Evolutionary conservation across 306 rosid genomes (phyloP).

Genomic region (Fragaria iinumae): DNA sequence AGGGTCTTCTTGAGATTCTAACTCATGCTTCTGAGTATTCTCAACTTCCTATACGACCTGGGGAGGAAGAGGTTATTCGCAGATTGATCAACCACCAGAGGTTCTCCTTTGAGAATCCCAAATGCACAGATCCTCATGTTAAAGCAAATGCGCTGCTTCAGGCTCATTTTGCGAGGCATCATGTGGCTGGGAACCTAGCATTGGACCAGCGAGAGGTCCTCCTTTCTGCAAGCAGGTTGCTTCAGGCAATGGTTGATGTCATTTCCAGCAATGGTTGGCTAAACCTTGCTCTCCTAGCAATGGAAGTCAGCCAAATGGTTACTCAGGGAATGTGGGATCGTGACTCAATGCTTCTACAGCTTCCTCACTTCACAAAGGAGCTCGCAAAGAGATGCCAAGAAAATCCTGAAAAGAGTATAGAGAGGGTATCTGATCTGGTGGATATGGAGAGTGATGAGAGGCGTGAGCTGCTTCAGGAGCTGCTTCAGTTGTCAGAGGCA

Average conservation of each 20-base stretch:
- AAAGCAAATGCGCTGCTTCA: slow-evolving; percentile 91
- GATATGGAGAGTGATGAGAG: slow-evolving; percentile 90
- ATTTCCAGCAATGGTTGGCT: slow-evolving; percentile 96
- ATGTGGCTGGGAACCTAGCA: slow-evolving; percentile 70
- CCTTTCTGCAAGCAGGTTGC: slow-evolving; percentile 78
- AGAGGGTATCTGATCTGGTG: slow-evolving; percentile 80
- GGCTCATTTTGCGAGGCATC: slow-evolving; percentile 92
- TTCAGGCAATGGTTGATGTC: slow-evolving; percentile 98
- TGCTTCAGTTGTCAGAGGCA: slow-evolving; percentile 72
- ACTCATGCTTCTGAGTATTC: slow-evolving; percentile 91
- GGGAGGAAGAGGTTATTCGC: slow-evolving; percentile 85
- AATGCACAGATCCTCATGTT: slow-evolving; percentile 80
- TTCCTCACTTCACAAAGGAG: slow-evolving; percentile 93
- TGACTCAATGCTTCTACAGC: slow-evolving; percentile 88
- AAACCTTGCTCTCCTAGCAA: slow-evolving; percentile 76
- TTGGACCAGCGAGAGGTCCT: slow-evolving; percentile 89
- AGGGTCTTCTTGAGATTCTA: slow-evolving; percentile 83
- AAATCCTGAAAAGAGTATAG: slow-evolving; percentile 64
- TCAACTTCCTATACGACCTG: slow-evolving; percentile 84
- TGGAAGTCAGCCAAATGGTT: slow-evolving; percentile 98
- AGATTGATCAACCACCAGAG: slow-evolving; percentile 90
- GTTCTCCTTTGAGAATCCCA: slow-evolving; percentile 83
- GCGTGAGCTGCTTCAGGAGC: slow-evolving; percentile 33
- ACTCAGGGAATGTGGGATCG: slow-evolving; percentile 96
- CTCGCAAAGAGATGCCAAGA: slow-evolving; percentile 83